Base-by-base conservation (phyloP, 306 rosid genomes). In the Prunus davidiana region DNA sequence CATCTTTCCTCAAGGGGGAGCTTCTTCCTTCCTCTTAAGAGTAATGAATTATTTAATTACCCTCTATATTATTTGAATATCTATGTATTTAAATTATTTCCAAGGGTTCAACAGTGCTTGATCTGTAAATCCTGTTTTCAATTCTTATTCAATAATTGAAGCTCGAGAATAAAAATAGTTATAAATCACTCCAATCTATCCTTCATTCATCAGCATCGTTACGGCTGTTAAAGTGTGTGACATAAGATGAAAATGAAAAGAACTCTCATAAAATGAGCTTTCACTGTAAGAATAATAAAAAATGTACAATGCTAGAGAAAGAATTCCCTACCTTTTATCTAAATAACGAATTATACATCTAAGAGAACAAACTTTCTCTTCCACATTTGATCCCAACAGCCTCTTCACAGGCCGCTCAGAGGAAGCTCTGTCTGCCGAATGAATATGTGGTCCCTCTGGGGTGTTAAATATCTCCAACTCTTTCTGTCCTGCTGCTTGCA, bases 1-100 rank as follows among this genome's bases (percentile, higher is more conserved):
- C 89, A 3, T 83, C 89, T 54, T 87, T 87, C 78, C 79, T 87
- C 46, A 20, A 63, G 19, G 84, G 80, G 51, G 55, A 2, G 12
- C 76, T 78, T 7, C 90, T 89, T 62, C 84, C 86, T 30, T 41
- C 79, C 51, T 74, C 45, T 14, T n/a, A 4, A 4, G 46, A 28
- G 10, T 32, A 18, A 73, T 55, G 4, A 43, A 7, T 10, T 41
- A 49, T 13, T 11, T 49, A 10, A 47, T 47, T 12, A 12, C 6
- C 52, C 52, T 6, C 43, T 0, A 38, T 1, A 38, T 38, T 6
- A 6, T 38, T 38, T 38, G 9, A 38, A 38, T 34, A 38, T 6
- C 43, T 38, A 6, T 38, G 43, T 38, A 38, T 38, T 38, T 4
- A 47, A 47, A 13, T 47, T 12, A 49, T 49, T 49, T 13, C 32